These are phyloP conservation scores for Rhynchospora breviuscula DNA, from an alignment of 176 grass and related monocot species.

Conservation along the genomic window DNA sequence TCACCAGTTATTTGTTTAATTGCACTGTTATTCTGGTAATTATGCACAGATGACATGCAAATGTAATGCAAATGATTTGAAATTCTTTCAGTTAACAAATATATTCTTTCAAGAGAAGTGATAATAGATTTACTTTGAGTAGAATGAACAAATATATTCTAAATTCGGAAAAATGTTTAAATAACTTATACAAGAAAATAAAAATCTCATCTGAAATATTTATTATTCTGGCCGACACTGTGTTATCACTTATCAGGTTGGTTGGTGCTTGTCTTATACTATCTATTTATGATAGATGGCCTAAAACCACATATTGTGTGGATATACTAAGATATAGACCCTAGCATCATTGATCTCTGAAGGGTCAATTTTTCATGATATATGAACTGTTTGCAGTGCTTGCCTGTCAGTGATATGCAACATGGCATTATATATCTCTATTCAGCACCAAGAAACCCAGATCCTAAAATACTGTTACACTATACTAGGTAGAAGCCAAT, in stretches of 20 bases:
- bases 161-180: neutral
- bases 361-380: neutral
- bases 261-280: neutral
- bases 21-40: neutral
- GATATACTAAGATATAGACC: slow-evolving; percentile 4
- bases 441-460: neutral
- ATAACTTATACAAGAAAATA: neutral
- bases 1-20: neutral
- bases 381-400: neutral
- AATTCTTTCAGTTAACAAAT: neutral
- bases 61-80: neutral
- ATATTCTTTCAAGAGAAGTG: too few species aligned
- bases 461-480: neutral
- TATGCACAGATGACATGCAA: neutral
- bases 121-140: too few species aligned
- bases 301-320: slow-evolving; percentile 9
- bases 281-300: neutral
- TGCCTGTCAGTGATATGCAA: neutral
- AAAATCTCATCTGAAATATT: neutral
- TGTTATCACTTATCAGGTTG: slow-evolving; percentile 4
- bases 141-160: neutral
- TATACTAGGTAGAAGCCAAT: neutral
- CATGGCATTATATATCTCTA: neutral
- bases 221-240: neutral
- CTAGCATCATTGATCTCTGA: neutral